These are phyloP conservation scores for Colletotrichum higginsianum DNA, from an alignment of 2,329 filamentous ascomycete genomes.

Conservation along the genomic window DNA sequence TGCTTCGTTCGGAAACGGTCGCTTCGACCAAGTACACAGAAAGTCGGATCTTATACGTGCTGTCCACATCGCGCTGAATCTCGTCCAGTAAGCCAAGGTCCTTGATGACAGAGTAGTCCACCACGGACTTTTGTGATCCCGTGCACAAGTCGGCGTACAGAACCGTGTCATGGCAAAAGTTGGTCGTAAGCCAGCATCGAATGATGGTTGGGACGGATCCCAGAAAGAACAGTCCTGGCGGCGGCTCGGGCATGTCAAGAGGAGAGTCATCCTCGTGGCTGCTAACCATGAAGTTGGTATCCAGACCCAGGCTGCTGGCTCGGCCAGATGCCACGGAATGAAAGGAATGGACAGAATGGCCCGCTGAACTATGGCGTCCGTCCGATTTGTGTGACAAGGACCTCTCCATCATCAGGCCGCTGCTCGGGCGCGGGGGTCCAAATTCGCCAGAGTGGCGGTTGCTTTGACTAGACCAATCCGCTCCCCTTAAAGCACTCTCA, in stretches of 20 bases:
- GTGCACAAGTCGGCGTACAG: constrained; percentile 94
- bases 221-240: constrained; percentile 87
- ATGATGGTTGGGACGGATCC: constrained; percentile 95
- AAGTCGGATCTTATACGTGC: constrained; percentile 78
- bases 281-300: constrained; percentile 76
- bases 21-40: constrained; percentile 93
- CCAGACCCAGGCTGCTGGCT: constrained; percentile 89
- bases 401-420: constrained; percentile 91
- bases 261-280: constrained; percentile 77
- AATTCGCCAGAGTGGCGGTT: constrained; percentile 89
- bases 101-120: constrained; percentile 82
- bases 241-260: constrained; percentile 79
- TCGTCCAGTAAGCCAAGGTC: constrained; percentile 80
- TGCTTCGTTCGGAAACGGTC: constrained; percentile 82
- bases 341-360: constrained; percentile 72
- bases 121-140: constrained; percentile 88
- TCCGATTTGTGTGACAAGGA: constrained; percentile 96
- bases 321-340: constrained; percentile 83
- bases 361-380: constrained; percentile 93
- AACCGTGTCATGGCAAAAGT: constrained; percentile 90
- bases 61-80: constrained; percentile 76
- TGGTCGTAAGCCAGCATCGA: constrained; percentile 92
- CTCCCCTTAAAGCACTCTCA: constrained; percentile 92
- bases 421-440: constrained; percentile 81
- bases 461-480: constrained; percentile 83